A percentile compares a stretch with the other conserved stretches of the same genome.
Evolutionary conservation across 192 early-diverging fungal genomes (phyloP).

Genomic region (Gamsiella multidivaricata): DNA sequence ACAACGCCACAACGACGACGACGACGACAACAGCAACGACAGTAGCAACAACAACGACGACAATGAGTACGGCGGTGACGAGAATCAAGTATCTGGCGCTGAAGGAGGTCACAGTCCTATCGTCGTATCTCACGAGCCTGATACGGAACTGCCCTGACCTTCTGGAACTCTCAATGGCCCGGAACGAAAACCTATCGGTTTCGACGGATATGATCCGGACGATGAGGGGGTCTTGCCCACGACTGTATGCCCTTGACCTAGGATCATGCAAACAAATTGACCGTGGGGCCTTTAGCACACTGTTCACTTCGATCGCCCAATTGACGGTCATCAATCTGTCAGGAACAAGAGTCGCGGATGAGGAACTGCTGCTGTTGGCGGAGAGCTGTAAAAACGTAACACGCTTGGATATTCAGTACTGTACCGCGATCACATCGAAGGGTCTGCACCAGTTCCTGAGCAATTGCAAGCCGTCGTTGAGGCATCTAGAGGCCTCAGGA

Average conservation of each 20-base stretch:
- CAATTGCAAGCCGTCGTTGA: slow-evolving; percentile 13
- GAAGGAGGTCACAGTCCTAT: slow-evolving; percentile 12
- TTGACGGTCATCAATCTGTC: slow-evolving; percentile 38
- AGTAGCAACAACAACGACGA: background rate
- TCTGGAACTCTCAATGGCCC: slow-evolving; percentile 37
- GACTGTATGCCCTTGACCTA: slow-evolving; percentile 41
- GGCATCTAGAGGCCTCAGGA: slow-evolving; percentile 34
- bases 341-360: slow-evolving; percentile 27
- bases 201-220: background rate
- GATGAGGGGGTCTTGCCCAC: slow-evolving; percentile 15
- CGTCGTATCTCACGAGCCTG: slow-evolving; percentile 8
- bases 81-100: slow-evolving; percentile 38
- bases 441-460: slow-evolving; percentile 35
- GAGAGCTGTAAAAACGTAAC: slow-evolving; percentile 19
- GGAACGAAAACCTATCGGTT: slow-evolving; percentile 27
- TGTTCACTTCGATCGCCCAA: slow-evolving; percentile 22
- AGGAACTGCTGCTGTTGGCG: slow-evolving; percentile 18
- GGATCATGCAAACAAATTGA: slow-evolving; percentile 43
- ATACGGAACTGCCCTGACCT: slow-evolving; percentile 25
- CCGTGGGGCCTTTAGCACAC: slow-evolving; percentile 5
- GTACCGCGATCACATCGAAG: slow-evolving; percentile 36
- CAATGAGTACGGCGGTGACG: background rate
- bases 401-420: slow-evolving; percentile 43
- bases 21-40: background rate
- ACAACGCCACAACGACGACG: background rate